phyloP scores from a whole-genome alignment of 2,329 filamentous ascomycete species.

The Ophiosphaerella herpotricha region DNA sequence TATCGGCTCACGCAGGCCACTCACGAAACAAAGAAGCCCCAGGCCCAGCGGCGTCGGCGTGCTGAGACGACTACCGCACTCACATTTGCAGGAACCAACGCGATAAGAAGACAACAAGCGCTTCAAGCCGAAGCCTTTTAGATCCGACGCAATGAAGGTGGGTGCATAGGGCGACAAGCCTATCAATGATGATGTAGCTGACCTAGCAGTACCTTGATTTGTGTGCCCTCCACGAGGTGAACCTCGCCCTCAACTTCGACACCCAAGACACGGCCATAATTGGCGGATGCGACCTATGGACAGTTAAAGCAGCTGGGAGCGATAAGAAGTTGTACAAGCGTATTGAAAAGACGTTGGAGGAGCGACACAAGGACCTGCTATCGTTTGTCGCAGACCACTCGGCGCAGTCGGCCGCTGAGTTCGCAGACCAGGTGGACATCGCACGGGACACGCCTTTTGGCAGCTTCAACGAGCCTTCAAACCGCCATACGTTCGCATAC shows the following conservation, averaged over 20 bases:
- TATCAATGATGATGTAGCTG: conserved; percentile 35
- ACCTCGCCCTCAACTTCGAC: conserved; percentile 92
- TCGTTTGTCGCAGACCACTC: conserved; percentile 86
- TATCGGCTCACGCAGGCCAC: conserved; percentile 42
- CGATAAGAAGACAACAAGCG: conserved; percentile 7
- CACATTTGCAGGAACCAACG: conserved; percentile 2
- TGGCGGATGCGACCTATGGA: conserved; percentile 95
- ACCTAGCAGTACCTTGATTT: conserved; percentile 80
- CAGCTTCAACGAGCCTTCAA: conserved; percentile 82
- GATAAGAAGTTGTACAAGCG: conserved; percentile 98
- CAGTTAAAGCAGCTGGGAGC: conserved; percentile 90
- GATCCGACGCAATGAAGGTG: conserved; percentile 45
- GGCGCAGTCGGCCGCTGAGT: conserved; percentile 74
- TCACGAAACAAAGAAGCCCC: conserved; percentile 36
- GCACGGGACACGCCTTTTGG: conserved; percentile 91
- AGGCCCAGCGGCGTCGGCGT: conserved; percentile 26
- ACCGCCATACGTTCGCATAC: conserved; percentile 91
- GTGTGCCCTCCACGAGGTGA: conserved; percentile 87
- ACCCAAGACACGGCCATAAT: conserved; percentile 90
- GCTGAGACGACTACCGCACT: conserved; percentile 16
- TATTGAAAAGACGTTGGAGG: conserved; percentile 89
- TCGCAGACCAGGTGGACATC: conserved; percentile 70
- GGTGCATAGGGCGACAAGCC: conserved; percentile 24
- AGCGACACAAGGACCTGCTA: conserved; percentile 85
- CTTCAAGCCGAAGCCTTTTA: conserved; percentile 1